phyloP scores from a whole-genome alignment of 805 yeast genomes.

The Saccharomycopsis vini region DNA sequence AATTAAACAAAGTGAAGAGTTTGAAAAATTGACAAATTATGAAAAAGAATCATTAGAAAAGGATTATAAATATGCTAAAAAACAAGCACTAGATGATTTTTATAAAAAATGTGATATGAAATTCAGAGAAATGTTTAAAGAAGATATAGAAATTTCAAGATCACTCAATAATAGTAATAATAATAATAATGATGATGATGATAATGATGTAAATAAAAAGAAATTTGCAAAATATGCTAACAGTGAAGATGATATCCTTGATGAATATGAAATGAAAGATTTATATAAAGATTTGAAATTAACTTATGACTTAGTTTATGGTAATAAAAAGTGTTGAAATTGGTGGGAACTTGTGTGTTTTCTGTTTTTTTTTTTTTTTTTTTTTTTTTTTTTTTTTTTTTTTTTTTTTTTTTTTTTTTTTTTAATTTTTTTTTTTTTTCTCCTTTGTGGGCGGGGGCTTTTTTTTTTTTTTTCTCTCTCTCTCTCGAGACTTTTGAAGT shows the following conservation, averaged over 20 bases:
- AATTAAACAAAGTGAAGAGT: conserved; percentile 7
- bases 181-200: neutral
- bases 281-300: conserved; percentile 16
- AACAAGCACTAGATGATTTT: conserved; percentile 9
- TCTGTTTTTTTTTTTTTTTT: no score
- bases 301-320: conserved; percentile 8
- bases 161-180: neutral
- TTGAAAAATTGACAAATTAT: conserved; percentile 10
- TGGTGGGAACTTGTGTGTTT: no score
- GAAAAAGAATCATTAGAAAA: conserved; percentile 9
- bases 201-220: neutral
- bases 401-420: no score
- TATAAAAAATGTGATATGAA: conserved; percentile 11
- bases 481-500: no score
- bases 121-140: conserved; percentile 15
- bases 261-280: conserved; percentile 18
- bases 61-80: conserved; percentile 11
- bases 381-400: no score
- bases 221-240: conserved; percentile 5
- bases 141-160: conserved; percentile 11
- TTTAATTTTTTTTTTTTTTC: no score
- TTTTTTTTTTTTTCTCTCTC: no score
- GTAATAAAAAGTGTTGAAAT: neutral
- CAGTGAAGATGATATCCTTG: conserved; percentile 14
- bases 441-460: no score